Evolutionary conservation across 225 moss, liverwort and hornwort species (phyloP), one percentile per base, ranked within the genome.

Genomic region (Anthoceros angustus): DNA sequence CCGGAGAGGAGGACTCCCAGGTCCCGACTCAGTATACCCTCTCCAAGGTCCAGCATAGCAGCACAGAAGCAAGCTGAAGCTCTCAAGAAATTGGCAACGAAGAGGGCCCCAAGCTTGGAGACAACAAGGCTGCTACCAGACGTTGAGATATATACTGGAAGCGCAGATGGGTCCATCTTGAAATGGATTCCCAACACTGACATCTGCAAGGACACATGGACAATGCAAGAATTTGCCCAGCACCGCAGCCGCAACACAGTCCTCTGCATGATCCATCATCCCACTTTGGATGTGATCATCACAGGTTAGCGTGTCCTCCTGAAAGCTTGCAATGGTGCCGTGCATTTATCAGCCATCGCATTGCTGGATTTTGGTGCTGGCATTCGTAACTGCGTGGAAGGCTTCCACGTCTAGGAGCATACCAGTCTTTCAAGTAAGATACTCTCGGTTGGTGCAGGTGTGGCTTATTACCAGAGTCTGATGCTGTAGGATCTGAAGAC

Each of bases 111-210:
- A 20, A 18, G 23, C n/a, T 23, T 55, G 55, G 55, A 55, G 23
- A 55, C 55, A 5, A 55, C 55, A 9, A 55, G 23, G 55, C 55
- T 67, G 24, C 64, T 75, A 43, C 75, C 68, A 24, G 86, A 88
- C 69, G 69, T 83, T 18, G 83, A 88, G 70, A 38, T 88, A 10
- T 88, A 81, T 12, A 82, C 73, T 61, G 86, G 86, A n/a, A 75
- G 85, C 38, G 71, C 69, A 3, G 72, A 88, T 40, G 88, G 88
- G 8, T 70, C 72, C 8, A 82, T 88, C 55, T 70, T 78, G 26
- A 74, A 73, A 21, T 88, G 88, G 88, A 10, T 83, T 5, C 81
- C 88, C 41, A 73, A 86, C 68, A 72, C 80, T 2, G 88, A 88
- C 62, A 62, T 69, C 15, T 79, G 86, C 48, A 86, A 84, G 26